Base-by-base conservation (phyloP, 768 basidiomycete genomes). In the Saitozyma sp. region DNA sequence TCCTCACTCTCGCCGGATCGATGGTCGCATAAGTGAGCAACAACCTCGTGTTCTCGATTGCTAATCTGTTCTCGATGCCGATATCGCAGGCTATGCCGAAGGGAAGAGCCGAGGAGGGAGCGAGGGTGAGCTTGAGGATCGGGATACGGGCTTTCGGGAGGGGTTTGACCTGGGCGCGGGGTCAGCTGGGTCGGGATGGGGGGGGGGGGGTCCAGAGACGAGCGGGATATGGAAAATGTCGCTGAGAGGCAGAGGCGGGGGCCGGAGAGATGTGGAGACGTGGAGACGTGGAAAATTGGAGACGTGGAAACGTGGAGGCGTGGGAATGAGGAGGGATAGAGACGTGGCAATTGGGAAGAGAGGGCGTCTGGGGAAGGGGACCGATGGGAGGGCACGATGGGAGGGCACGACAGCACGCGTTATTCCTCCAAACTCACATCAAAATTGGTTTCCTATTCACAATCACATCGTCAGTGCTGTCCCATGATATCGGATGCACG, bases 1-100 rank as follows among this genome's bases (percentile, higher is more conserved):
- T 94, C 69, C 93, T 84, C 61, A 99, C 88, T 71, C 95, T 86
- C 48, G 91, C 88, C 8, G 93, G 92, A 80, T 99, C 95, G 74
- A 97, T 86, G 84, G 92, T 92, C 68, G 95, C 94, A 80, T 99
- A 99, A 77, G 92, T 97, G 86, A 94, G 89, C 61, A 99, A 84
- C 63, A 99, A 81, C 59, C 95, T 85, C 41, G 95, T 99, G 79
- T 99, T 99, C 82, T 99, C 95, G 60, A 99, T 83, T 37, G 95
- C 95, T 58, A 99, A 84, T 73, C 94, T 86, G 81, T 98, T 98
- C 83, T 96, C 95, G 71, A 98, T 98, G 16, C 95, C 95, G 67
- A 99, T 99, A 79, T 99, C 95, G 77, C 95, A 97, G 8, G 94
- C 90, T 70, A 99, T 95, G 59, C 93, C 76, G 53, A 75, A 79